Evolutionary conservation across 345 rosid species (phyloP).

Genomic region (Toxicodendron radicans): DNA sequence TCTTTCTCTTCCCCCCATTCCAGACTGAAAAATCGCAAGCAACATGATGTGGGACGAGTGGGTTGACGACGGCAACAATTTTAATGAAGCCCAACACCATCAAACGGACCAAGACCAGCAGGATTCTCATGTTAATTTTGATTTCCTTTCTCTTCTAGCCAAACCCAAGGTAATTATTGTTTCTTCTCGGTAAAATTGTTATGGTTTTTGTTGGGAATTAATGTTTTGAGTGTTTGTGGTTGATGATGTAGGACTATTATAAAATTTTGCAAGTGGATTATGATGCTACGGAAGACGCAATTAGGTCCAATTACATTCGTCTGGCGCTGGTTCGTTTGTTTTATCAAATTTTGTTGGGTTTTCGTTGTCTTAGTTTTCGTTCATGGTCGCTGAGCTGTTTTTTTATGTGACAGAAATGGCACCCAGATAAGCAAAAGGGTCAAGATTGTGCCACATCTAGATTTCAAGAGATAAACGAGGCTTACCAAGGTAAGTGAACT

Average conservation of each 20-base stretch:
- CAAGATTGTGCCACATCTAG: constrained; percentile 62
- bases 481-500: constrained; percentile 69
- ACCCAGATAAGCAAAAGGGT: constrained; percentile 83
- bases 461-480: constrained; percentile 98
- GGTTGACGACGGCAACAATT: constrained; percentile 2
- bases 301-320: constrained; percentile 91
- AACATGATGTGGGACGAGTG: constrained; percentile 47
- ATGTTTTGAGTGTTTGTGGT: constrained; percentile 3
- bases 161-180: constrained; percentile 53
- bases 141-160: constrained; percentile 61
- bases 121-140: constrained; percentile 54
- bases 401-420: constrained; percentile 71
- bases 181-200: background rate
- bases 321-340: constrained; percentile 71
- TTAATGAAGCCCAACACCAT: constrained; percentile 17
- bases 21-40: background rate
- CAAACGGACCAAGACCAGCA: constrained; percentile 20
- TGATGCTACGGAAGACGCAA: constrained; percentile 82
- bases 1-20: background rate
- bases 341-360: background rate
- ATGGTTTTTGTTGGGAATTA: background rate
- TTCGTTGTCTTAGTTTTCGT: background rate
- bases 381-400: constrained; percentile 1
- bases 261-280: constrained; percentile 77
- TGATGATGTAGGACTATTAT: constrained; percentile 69